Base-by-base conservation (phyloP, 169 alveolate genomes). In the Eimeria maxima region DNA sequence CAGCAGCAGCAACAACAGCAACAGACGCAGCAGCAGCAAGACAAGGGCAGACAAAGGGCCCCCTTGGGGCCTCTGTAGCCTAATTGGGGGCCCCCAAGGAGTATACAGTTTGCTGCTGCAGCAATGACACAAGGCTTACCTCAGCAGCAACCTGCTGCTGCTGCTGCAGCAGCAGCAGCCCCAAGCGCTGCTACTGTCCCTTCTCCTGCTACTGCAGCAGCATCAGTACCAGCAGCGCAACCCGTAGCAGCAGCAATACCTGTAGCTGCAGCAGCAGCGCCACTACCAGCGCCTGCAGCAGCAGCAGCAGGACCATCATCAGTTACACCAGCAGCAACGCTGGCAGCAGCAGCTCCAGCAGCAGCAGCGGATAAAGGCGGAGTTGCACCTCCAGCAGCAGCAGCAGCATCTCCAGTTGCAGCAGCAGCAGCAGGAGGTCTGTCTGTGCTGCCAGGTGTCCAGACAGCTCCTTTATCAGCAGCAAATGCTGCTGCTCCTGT, bases 341-440 rank as follows among this genome's bases (percentile, higher is more conserved):
- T 50, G 6, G 50, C 47, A 74, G 50, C 55, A 4, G 86, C 86
- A 14, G 53, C 86, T 5, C 53, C 57, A 50, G 57, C 57, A 50
- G 57, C 57, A 50, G 57, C 57, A 50, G 57, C 57, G 11, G 11
- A 5, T n/a, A n/a, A n/a, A n/a, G n/a, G n/a, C n/a, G n/a, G n/a
- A 50, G 18, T 11, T 7, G 18, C 57, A 50, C 5, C 57, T 50
- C 57, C 57, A 50, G 57, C 57, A 50, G 57, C 57, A 50, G 57
- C 57, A 50, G 18, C 22, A 74, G 86, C 53, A 24, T 4, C 86
- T 14, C 53, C 86, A 16, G 42, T 16, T 4, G 18, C 86, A 27
- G 22, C 86, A 74, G 86, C 86, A 74, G 86, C 86, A 74, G 86
- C 86, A 20, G 47, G 42, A 44, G 55, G 55, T 14, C 18, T 44